Conservation (phyloP, 352 stramenopile species). For the Pythium myriotylum region DNA sequence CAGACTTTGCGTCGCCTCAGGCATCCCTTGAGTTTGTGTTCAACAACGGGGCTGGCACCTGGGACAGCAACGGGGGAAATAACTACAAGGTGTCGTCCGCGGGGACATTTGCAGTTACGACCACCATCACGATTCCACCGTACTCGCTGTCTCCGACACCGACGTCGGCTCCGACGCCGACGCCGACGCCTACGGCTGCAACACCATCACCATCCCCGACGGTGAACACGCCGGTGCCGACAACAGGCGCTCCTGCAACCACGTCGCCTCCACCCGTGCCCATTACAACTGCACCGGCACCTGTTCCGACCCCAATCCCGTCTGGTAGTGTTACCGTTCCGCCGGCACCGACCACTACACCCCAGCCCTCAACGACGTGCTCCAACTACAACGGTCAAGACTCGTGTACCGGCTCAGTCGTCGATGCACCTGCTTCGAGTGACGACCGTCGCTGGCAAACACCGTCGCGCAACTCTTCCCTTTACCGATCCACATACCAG, state of each 20-base stretch:
- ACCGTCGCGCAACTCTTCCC: too few species aligned
- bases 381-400: conserved; percentile 19
- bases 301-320: conserved; percentile 11
- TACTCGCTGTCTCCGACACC: not conserved
- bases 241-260: conserved; percentile 4
- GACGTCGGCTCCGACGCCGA: not conserved
- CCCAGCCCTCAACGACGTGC: conserved; percentile 28
- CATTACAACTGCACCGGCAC: not conserved
- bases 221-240: too few species aligned
- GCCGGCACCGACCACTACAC: not conserved
- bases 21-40: conserved; percentile 39
- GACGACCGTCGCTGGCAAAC: conserved; percentile 45
- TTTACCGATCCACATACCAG: too few species aligned
- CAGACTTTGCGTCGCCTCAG: conserved; percentile 27
- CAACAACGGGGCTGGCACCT: conserved; percentile 41
- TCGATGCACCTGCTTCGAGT: conserved; percentile 10
- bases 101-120: conserved; percentile 34
- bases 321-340: not conserved
- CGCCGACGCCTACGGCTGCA: conserved; percentile 1
- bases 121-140: conserved; percentile 11
- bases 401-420: not conserved
- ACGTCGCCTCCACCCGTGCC: not conserved
- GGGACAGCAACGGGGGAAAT: conserved; percentile 42
- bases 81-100: conserved; percentile 40
- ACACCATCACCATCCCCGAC: not conserved